Evolutionary conservation across 129 eudicot species (phyloP), one percentile per base, ranked within the genome.

Genomic region (Helichrysum umbraculigerum): DNA sequence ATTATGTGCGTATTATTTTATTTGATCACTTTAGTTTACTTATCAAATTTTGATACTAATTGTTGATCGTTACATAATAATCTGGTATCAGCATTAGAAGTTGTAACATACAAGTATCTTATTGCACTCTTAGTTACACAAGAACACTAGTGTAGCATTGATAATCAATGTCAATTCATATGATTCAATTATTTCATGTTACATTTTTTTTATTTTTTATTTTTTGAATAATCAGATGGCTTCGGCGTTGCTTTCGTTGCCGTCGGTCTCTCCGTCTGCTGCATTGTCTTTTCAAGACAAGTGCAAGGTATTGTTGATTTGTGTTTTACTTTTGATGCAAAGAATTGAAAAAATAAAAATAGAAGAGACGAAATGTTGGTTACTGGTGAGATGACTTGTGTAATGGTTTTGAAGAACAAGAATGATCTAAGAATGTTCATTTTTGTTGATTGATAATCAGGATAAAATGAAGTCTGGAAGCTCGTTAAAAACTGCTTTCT

Each of bases 191-290:
- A 57, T n/a, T n/a, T 21, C 7, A 57, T 6, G 1, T 20, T 34
- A 65, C 39, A 56, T 60, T 16, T 20, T 17, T 16, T 73, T 42
- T 57, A 52, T 30, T 68, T n/a, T 59, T 32, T 72, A 28, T 15
- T 30, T 68, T 56, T 56, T 16, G 21, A 61, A 28, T 78, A 14
- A 14, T 41, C 86, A 88, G 88, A 86, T 86, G 93, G 87, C 90
- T 77, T 88, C 88, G 1, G 19, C 85, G 6, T 68, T 74, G 74
- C 79, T 84, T 58, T 76, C 89, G 7, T 70, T 86, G 28, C 68
- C 77, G 3, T 84, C 87, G 21, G 75, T 71, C 74, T 78, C 79
- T 69, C 81, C 88, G 12, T 73, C 81, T 0, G 84, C 83, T 79
- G 76, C 83, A 8, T 22, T 71, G 34, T 70, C 88, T 21, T 20